phyloP scores from a whole-genome alignment of 2,329 filamentous ascomycete species.

The Arthroderma uncinatum region DNA sequence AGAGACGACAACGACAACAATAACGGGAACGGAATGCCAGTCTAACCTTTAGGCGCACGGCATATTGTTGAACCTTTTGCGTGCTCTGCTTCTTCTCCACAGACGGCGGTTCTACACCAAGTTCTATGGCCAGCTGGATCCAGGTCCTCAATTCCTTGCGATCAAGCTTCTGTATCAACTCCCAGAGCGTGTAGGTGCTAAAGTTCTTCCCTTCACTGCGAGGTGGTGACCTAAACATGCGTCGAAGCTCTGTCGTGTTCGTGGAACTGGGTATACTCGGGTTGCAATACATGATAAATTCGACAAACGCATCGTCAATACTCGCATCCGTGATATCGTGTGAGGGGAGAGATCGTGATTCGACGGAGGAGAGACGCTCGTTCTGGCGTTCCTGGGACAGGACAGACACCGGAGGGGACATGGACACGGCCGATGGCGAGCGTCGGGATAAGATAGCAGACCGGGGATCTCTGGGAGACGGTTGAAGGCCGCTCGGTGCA shows the following conservation, averaged over 20 bases:
- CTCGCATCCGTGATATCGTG: conserved; percentile 56
- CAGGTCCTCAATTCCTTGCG: conserved; percentile 81
- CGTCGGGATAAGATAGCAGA: conserved; percentile 21
- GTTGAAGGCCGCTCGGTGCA: conserved; percentile 24
- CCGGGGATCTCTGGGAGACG: conserved; percentile 27
- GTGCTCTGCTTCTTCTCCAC: conserved; percentile 74
- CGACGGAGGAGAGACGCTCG: conserved; percentile 22
- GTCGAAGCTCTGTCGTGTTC: conserved; percentile 60
- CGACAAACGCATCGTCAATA: conserved; percentile 71
- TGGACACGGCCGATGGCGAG: conserved; percentile 27
- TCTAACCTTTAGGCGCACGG: conserved; percentile 73
- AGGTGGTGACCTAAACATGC: conserved; percentile 66
- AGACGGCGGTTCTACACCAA: conserved; percentile 81
- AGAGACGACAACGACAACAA: conserved; percentile 7
- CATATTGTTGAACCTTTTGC: conserved; percentile 92
- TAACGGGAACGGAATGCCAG: background rate
- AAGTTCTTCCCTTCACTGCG: conserved; percentile 83
- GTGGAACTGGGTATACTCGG: conserved; percentile 60
- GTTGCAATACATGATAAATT: conserved; percentile 85
- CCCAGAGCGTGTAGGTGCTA: conserved; percentile 62
- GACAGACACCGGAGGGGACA: conserved; percentile 29
- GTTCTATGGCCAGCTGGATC: conserved; percentile 71
- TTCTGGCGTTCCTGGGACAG: conserved; percentile 20
- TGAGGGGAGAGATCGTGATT: conserved; percentile 49
- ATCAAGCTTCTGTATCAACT: conserved; percentile 68